Conservation (phyloP, 208 protist genomes). For the Leishmania guyanensis region DNA sequence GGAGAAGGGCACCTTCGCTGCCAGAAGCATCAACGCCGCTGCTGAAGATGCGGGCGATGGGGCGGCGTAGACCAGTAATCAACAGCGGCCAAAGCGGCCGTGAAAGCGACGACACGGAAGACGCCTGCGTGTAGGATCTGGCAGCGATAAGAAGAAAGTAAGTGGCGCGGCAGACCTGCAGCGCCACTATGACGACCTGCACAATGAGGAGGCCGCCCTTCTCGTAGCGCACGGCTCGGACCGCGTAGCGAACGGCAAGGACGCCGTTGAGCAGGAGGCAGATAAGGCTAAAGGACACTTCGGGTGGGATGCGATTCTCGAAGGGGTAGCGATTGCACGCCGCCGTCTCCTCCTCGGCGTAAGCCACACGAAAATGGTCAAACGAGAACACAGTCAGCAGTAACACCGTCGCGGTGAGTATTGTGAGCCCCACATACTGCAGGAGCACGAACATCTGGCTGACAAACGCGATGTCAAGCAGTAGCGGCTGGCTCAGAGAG, state of each 20-base stretch:
- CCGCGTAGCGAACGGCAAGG: constrained; percentile 40
- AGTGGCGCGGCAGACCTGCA: constrained; percentile 41
- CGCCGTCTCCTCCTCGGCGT: constrained; percentile 40
- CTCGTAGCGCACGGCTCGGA: constrained; percentile 63
- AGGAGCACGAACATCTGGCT: constrained; percentile 41
- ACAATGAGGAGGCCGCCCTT: constrained; percentile 52
- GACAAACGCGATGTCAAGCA: constrained; percentile 19
- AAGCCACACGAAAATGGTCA: background rate
- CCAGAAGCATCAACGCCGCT: background rate
- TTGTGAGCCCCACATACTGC: constrained; percentile 33
- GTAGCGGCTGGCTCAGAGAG: background rate
- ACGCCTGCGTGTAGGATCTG: constrained; percentile 22
- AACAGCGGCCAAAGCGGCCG: background rate
- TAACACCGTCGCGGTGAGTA: constrained; percentile 16
- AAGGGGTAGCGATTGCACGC: constrained; percentile 43
- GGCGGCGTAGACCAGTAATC: background rate
- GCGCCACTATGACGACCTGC: constrained; percentile 40
- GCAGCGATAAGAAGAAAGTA: constrained; percentile 48
- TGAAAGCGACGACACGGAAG: background rate
- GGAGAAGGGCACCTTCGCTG: background rate
- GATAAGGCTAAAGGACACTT: constrained; percentile 48
- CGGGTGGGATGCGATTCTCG: constrained; percentile 31
- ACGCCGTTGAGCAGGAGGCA: constrained; percentile 53
- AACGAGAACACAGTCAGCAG: constrained; percentile 16
- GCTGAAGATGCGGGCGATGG: background rate